Percentiles rank a stretch among this genome's conserved stretches.
phyloP scores from a whole-genome alignment of 1,284 basidiomycete species.

The Dichomitus squalens region DNA sequence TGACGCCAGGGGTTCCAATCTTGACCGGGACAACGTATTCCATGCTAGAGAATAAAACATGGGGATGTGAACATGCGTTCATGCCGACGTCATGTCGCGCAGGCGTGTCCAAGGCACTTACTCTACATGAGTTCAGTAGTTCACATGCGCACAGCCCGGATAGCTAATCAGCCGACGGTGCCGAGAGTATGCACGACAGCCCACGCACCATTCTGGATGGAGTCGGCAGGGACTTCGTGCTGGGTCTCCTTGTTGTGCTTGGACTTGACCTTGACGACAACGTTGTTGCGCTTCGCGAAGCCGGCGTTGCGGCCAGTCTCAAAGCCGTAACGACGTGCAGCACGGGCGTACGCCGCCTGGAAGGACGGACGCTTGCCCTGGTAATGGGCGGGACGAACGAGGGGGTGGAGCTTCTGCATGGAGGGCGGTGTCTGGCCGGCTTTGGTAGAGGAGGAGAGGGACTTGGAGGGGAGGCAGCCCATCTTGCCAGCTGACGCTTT shows the following conservation, averaged over 20 bases:
- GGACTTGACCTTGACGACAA: constrained; percentile 34
- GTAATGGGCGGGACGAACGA: constrained; percentile 30
- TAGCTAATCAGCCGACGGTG: neutral
- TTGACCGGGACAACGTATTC: constrained; percentile 43
- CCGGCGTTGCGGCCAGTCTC: constrained; percentile 33
- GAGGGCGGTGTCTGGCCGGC: constrained; percentile 1
- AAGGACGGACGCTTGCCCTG: constrained; percentile 32
- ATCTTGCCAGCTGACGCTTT: constrained; percentile 3
- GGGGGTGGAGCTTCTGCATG: constrained; percentile 26
- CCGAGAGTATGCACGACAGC: neutral
- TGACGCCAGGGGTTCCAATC: constrained; percentile 41
- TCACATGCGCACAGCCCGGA: neutral
- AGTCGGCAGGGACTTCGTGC: constrained; percentile 38
- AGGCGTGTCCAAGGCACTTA: constrained; percentile 9
- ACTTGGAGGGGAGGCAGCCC: constrained; percentile 22
- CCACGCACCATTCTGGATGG: constrained; percentile 39
- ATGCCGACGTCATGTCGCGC: neutral
- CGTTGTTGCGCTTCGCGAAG: constrained; percentile 34
- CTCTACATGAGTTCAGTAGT: constrained; percentile 13
- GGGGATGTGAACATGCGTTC: constrained; percentile 1
- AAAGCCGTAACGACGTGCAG: constrained; percentile 36
- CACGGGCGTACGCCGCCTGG: constrained; percentile 37
- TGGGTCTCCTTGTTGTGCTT: constrained; percentile 29
- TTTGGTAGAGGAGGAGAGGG: constrained; percentile 1
- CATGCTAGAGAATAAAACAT: constrained; percentile 20